Evolutionary conservation across 345 rosid species (phyloP).

Genomic region (Populus ilicifolia): DNA sequence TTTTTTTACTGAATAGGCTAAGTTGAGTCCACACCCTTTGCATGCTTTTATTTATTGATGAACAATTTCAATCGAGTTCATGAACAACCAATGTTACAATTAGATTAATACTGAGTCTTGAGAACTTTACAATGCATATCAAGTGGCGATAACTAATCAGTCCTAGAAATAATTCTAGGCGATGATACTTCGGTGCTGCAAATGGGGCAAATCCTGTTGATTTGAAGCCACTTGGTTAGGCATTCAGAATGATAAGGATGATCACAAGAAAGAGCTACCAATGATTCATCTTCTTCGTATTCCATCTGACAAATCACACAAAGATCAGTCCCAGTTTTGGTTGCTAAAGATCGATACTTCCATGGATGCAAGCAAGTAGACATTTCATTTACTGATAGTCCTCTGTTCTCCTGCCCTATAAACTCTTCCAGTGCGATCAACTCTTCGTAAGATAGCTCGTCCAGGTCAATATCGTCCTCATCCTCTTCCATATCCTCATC

Average conservation of each 20-base stretch:
- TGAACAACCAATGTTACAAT: neutral
- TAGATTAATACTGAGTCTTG: no score
- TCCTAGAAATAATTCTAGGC: constrained; percentile 8
- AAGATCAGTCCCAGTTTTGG: constrained; percentile 38
- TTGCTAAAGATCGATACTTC: constrained; percentile 10
- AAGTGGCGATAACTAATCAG: neutral
- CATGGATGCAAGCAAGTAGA: constrained; percentile 28
- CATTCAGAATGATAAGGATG: constrained; percentile 69
- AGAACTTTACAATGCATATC: neutral
- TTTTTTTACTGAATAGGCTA: no score
- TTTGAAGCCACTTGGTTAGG: constrained; percentile 61
- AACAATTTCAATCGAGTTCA: neutral
- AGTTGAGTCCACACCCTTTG: neutral
- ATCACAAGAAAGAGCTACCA: constrained; percentile 52
- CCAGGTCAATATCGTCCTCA: constrained; percentile 67
- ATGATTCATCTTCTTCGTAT: constrained; percentile 51
- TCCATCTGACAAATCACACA: constrained; percentile 82
- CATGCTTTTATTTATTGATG: neutral
- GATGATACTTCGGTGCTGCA: constrained; percentile 54
- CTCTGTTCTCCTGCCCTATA: constrained; percentile 59
- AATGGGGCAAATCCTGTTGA: constrained; percentile 69
- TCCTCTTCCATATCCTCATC: constrained; percentile 33
- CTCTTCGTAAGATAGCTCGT: constrained; percentile 66
- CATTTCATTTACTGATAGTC: constrained; percentile 43
- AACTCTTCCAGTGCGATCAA: constrained; percentile 64